Conservation (phyloP, 257 asterid species). For the Paraleonurus japonicus region DNA sequence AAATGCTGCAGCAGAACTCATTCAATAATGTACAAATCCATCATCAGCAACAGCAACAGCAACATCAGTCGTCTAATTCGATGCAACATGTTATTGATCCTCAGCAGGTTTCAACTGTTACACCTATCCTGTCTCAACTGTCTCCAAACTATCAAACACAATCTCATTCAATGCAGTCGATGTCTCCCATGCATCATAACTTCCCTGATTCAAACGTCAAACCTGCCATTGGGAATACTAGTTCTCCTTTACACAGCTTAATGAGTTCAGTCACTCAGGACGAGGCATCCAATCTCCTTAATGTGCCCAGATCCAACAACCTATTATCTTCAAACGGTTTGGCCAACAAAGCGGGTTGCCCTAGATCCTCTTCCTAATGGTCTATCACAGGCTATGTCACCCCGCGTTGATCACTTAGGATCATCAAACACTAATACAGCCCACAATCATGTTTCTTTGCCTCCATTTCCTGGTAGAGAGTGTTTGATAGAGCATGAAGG, state of each 20-base stretch:
- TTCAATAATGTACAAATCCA: slow-evolving; percentile 42
- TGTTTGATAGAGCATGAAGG: slow-evolving; percentile 56
- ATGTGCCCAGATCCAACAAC: slow-evolving; percentile 40
- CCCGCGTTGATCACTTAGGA: slow-evolving; percentile 38
- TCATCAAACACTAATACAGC: slow-evolving; percentile 29
- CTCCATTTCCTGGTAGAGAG: slow-evolving; percentile 75
- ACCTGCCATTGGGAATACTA: slow-evolving; percentile 26
- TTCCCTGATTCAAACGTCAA: slow-evolving; percentile 39
- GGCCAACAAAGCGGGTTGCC: slow-evolving; percentile 65
- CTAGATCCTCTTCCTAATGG: slow-evolving; percentile 45
- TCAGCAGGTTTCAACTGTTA: slow-evolving; percentile 36
- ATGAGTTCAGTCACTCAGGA: slow-evolving; percentile 48
- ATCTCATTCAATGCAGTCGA: slow-evolving; percentile 34
- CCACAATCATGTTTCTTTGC: slow-evolving; percentile 48
- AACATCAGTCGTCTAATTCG: slow-evolving; percentile 20
- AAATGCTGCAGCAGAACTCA: slow-evolving; percentile 48
- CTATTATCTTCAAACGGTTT: slow-evolving; percentile 44
- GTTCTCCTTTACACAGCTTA: slow-evolving; percentile 55
- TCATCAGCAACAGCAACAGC: slow-evolving; percentile 28
- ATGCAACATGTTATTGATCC: slow-evolving; percentile 39
- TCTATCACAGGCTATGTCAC: slow-evolving; percentile 26
- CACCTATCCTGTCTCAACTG: slow-evolving; percentile 38
- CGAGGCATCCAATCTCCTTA: slow-evolving; percentile 46
- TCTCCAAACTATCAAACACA: slow-evolving; percentile 43
- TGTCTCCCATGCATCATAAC: slow-evolving; percentile 43